Percentiles rank a stretch among this genome's conserved stretches.
Conservation (phyloP, 306 rosid species). For the Trichosanthes truncata region DNA sequence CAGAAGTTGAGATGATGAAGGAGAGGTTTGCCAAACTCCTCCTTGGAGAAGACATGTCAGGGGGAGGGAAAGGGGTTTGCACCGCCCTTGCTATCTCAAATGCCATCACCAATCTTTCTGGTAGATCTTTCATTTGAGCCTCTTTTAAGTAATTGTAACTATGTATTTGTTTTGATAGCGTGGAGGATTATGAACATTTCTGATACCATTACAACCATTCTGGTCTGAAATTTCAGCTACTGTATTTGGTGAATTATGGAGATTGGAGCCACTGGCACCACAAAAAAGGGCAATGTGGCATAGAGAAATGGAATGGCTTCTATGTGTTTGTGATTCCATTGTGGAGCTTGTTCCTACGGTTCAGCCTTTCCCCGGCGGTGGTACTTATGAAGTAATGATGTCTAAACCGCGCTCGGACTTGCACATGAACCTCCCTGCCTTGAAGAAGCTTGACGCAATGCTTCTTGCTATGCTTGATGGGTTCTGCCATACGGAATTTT, state of each 20-base stretch:
- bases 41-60: slow-evolving; percentile 95
- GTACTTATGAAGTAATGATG: slow-evolving; percentile 81
- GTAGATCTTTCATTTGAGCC: slow-evolving; percentile 25
- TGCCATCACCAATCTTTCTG: slow-evolving; percentile 91
- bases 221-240: slow-evolving; percentile 48
- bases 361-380: slow-evolving; percentile 87
- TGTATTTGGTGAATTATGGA: slow-evolving; percentile 88
- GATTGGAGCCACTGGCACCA: slow-evolving; percentile 71
- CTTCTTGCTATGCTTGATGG: slow-evolving; percentile 78
- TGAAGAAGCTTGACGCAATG: slow-evolving; percentile 84
- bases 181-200: not conserved
- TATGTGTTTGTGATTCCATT: slow-evolving; percentile 77
- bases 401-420: slow-evolving; percentile 69
- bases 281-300: slow-evolving; percentile 87
- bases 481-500: slow-evolving; percentile 58
- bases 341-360: slow-evolving; percentile 84
- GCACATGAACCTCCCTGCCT: slow-evolving; percentile 74
- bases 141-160: not conserved
- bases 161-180: not conserved
- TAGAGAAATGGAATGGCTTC: slow-evolving; percentile 85
- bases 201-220: not conserved
- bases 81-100: slow-evolving; percentile 93
- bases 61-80: slow-evolving; percentile 99
- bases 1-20: slow-evolving; percentile 91
- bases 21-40: slow-evolving; percentile 87